Evolutionary conservation across 306 rosid genomes (phyloP).

Genomic region (Rubus parviflorus): DNA sequence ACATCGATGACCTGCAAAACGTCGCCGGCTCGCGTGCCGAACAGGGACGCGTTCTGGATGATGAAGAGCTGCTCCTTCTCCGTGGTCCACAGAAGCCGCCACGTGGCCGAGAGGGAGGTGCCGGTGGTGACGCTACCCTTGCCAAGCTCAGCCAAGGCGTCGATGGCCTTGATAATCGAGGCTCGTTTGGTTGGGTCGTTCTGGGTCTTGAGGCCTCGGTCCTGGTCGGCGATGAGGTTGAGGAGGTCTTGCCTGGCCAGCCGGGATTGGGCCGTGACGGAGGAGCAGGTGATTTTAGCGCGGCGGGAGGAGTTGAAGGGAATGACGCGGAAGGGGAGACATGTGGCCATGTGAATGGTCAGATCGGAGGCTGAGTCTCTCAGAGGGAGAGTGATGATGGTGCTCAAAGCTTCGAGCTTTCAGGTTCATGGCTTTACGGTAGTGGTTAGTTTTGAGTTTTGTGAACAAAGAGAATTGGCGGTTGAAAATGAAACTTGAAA

Average conservation of each 20-base stretch:
- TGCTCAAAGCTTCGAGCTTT: neutral
- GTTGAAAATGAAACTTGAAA: conserved; percentile 16
- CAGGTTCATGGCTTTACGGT: neutral
- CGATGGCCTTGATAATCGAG: conserved; percentile 57
- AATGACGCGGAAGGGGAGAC: conserved; percentile 30
- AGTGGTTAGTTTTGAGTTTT: neutral
- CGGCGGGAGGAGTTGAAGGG: conserved; percentile 22
- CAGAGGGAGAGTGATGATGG: neutral
- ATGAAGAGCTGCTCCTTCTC: conserved; percentile 97
- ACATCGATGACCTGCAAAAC: conserved; percentile 91
- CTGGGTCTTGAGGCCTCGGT: conserved; percentile 80
- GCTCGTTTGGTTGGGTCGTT: conserved; percentile 40
- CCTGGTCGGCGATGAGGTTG: conserved; percentile 70
- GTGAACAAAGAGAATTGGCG: conserved; percentile 16
- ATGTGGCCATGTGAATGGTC: conserved; percentile 41
- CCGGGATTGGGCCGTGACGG: conserved; percentile 52
- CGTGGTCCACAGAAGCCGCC: conserved; percentile 93
- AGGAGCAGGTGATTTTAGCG: conserved; percentile 50
- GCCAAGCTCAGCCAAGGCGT: conserved; percentile 48
- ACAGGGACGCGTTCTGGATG: conserved; percentile 63
- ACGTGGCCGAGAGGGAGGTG: conserved; percentile 63
- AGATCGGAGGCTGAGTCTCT: neutral
- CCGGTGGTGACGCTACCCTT: conserved; percentile 58
- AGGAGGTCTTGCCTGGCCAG: conserved; percentile 61
- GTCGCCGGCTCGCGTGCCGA: conserved; percentile 79